Conservation (phyloP, 2,329 filamentous ascomycete genomes). For the Cyphellophora attinorum region DNA sequence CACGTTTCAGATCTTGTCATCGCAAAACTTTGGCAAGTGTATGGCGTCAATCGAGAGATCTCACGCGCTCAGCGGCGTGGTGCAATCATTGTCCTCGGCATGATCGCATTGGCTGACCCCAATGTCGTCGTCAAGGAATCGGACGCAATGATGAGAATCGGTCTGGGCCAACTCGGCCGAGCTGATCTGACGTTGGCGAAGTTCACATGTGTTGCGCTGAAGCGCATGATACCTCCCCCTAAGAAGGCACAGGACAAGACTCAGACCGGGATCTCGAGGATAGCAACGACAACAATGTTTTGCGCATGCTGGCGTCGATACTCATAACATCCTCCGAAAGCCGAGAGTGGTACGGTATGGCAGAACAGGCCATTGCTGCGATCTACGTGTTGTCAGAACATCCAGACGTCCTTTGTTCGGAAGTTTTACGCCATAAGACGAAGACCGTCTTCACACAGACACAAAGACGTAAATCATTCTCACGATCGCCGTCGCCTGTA, state of each 20-base stretch:
- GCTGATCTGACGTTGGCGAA: constrained; percentile 82
- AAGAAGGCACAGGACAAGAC: constrained; percentile 66
- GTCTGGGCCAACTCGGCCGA: constrained; percentile 70
- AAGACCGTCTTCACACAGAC: constrained; percentile 63
- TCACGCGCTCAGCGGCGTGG: constrained; percentile 83
- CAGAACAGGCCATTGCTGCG: constrained; percentile 90
- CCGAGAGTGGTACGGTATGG: constrained; percentile 90
- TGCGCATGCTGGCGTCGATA: constrained; percentile 71
- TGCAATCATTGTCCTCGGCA: constrained; percentile 90
- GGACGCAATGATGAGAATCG: constrained; percentile 85
- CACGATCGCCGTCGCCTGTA: constrained; percentile 23
- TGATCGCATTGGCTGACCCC: constrained; percentile 86
- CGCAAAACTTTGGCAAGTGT: constrained; percentile 93
- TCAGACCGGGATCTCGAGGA: constrained; percentile 51
- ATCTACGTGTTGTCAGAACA: constrained; percentile 93
- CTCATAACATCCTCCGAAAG: constrained; percentile 77
- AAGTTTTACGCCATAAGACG: constrained; percentile 80
- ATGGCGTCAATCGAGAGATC: constrained; percentile 87
- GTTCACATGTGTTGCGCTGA: constrained; percentile 87
- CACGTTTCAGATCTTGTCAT: constrained; percentile 79
- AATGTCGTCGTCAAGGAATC: constrained; percentile 93
- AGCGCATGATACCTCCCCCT: constrained; percentile 77
- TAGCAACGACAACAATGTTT: constrained; percentile 89
- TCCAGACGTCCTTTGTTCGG: constrained; percentile 84
- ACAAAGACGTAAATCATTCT: constrained; percentile 26